Evolutionary conservation across 768 basidiomycete genomes (phyloP).

Genomic region (Mycena venus): DNA sequence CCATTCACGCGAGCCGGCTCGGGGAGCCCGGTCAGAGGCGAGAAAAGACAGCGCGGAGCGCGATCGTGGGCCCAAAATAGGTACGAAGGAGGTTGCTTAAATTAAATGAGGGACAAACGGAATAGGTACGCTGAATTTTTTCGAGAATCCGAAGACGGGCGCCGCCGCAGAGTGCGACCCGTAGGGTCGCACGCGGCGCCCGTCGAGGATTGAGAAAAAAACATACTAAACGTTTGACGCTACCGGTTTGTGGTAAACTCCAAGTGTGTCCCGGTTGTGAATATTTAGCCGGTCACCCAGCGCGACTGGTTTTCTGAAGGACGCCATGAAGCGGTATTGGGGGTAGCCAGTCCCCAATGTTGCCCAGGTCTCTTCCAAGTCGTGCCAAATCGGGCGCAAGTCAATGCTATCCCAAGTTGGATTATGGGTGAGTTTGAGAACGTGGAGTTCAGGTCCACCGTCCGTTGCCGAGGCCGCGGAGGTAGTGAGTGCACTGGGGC

Average conservation of each 20-base stretch:
- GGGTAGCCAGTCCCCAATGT: not conserved
- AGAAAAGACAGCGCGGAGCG: too few species aligned
- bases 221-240: conserved; percentile 4
- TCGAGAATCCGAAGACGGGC: not conserved
- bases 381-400: conserved; percentile 2
- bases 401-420: conserved; percentile 13
- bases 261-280: conserved; percentile 4
- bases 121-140: not conserved
- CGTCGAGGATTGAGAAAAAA: conserved; percentile 10
- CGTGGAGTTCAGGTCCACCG: not conserved
- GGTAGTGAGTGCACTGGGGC: conserved; percentile 1
- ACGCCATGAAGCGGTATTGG: not conserved
- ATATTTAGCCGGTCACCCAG: conserved; percentile 21
- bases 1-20: too few species aligned
- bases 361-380: conserved; percentile 2
- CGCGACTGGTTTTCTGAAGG: conserved; percentile 14
- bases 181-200: not conserved
- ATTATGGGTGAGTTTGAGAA: conserved; percentile 30
- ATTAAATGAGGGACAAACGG: too few species aligned
- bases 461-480: not conserved
- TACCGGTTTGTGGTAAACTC: not conserved
- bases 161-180: not conserved
- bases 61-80: too few species aligned
- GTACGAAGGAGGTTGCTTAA: too few species aligned
- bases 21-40: too few species aligned